Percentiles rank a stretch among this genome's conserved stretches.
Evolutionary conservation across 1,284 basidiomycete species (phyloP).

Genomic region (Apiotrichum laibachii): DNA sequence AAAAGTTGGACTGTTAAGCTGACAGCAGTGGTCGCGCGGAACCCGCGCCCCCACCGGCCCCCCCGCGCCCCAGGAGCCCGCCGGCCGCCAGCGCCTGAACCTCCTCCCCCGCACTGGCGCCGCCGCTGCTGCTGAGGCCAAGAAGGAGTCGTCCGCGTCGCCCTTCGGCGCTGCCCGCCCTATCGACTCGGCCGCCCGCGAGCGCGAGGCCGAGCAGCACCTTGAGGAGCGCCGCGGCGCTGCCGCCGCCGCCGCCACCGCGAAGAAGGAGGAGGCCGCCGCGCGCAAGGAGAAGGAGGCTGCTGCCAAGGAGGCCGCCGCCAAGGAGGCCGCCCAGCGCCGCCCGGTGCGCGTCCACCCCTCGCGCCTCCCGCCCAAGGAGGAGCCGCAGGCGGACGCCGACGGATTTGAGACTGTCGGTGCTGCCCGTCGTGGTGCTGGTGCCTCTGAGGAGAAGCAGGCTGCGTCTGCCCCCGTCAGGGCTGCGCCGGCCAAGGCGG

Average conservation of each 20-base stretch:
- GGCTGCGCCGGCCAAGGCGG: constrained; percentile 25
- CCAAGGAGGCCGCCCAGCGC: not conserved
- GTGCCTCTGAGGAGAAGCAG: constrained; percentile 25
- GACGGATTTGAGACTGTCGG: constrained; percentile 42
- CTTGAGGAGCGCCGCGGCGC: constrained; percentile 40
- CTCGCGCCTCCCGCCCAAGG: constrained; percentile 21
- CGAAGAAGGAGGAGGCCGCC: constrained; percentile 29
- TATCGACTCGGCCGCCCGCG: constrained; percentile 74
- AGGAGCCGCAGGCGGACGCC: constrained; percentile 20
- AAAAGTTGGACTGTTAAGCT: not conserved
- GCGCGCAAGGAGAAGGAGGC: constrained; percentile 18
- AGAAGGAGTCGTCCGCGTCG: constrained; percentile 56
- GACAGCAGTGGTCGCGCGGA: constrained; percentile 49
- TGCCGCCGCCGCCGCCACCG: constrained; percentile 23
- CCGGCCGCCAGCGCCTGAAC: constrained; percentile 72
- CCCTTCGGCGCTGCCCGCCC: constrained; percentile 92
- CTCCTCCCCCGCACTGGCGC: constrained; percentile 65
- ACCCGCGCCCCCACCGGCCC: constrained; percentile 60
- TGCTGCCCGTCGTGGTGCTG: constrained; percentile 4
- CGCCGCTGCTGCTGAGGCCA: constrained; percentile 50
- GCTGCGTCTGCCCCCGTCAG: constrained; percentile 15
- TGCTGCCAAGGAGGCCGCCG: constrained; percentile 17
- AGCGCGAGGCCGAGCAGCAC: constrained; percentile 56
- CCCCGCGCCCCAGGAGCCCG: constrained; percentile 73
- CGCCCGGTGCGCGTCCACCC: constrained; percentile 27